A percentile compares a stretch with the other conserved stretches of the same genome.
Conservation (phyloP, 129 eudicot genomes). For the Flaveria linearis region DNA sequence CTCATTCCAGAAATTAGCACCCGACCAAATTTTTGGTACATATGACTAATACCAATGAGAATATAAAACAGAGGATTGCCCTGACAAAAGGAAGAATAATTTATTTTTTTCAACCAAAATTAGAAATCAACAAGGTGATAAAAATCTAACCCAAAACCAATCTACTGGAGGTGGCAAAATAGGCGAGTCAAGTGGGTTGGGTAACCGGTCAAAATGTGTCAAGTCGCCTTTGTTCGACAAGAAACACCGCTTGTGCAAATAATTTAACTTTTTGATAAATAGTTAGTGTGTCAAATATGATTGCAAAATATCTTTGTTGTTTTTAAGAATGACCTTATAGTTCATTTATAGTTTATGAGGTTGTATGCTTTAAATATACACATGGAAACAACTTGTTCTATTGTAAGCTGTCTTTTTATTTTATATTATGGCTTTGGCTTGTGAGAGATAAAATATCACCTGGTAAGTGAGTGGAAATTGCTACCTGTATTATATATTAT, state of each 20-base stretch:
- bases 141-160: background rate
- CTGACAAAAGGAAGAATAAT: background rate
- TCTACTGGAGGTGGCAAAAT: background rate
- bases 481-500: slow-evolving; percentile 3
- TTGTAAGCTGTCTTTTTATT: background rate
- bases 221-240: background rate
- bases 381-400: background rate
- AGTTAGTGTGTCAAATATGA: background rate
- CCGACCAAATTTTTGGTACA: background rate
- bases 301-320: background rate
- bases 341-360: background rate
- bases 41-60: background rate
- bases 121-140: background rate
- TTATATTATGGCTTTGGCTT: background rate
- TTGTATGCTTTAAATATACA: background rate
- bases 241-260: background rate
- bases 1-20: background rate
- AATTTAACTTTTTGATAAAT: background rate
- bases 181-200: background rate
- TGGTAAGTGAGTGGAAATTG: background rate
- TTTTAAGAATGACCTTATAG: background rate
- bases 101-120: background rate
- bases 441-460: background rate
- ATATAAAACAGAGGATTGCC: background rate
- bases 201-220: background rate